Evolutionary conservation across 2,329 filamentous ascomycete species (phyloP).

Genomic region (Scytalidium sp.): DNA sequence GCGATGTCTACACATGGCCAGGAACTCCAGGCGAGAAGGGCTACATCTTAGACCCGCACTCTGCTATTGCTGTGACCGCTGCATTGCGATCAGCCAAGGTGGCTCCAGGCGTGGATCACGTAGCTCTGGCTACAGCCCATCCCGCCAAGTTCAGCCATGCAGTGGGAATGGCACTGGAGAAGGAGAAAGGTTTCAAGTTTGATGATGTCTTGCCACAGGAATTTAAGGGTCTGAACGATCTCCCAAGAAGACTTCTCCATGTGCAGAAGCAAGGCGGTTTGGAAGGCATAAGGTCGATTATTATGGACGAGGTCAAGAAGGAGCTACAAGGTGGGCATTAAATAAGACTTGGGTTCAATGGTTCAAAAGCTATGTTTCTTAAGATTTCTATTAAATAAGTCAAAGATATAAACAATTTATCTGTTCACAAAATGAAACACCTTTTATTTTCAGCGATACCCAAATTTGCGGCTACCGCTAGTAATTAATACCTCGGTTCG

Average conservation of each 20-base stretch:
- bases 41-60: constrained; percentile 88
- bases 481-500: too few species aligned
- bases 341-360: too few species aligned
- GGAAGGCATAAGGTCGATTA: constrained; percentile 68
- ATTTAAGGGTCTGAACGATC: constrained; percentile 71
- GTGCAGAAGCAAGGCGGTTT: constrained; percentile 64
- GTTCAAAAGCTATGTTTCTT: too few species aligned
- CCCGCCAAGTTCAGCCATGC: neutral
- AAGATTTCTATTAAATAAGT: too few species aligned
- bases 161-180: neutral
- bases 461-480: too few species aligned
- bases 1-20: constrained; percentile 38
- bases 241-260: constrained; percentile 67
- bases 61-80: constrained; percentile 77
- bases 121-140: neutral
- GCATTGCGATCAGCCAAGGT: constrained; percentile 65
- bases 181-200: neutral
- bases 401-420: too few species aligned
- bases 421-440: too few species aligned
- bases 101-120: constrained; percentile 47
- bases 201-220: constrained; percentile 37
- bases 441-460: too few species aligned
- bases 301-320: constrained; percentile 67
- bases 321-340: too few species aligned
- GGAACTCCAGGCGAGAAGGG: constrained; percentile 32